Evolutionary conservation across 352 stramenopile species (phyloP).

Genomic region (Pythium apleroticum): DNA sequence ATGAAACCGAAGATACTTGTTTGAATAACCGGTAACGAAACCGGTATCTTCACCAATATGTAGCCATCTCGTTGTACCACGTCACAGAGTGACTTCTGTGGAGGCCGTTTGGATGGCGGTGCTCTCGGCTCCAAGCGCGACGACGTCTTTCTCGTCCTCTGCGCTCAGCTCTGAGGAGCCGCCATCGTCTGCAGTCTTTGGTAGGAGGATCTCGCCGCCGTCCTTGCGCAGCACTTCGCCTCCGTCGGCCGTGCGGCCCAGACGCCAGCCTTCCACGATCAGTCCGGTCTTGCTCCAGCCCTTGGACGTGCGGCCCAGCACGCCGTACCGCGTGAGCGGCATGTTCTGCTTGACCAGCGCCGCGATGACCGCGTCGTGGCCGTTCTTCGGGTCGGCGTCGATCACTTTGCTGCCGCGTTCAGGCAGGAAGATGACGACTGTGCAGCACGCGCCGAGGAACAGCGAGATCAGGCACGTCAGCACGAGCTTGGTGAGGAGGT

Average conservation of each 20-base stretch:
- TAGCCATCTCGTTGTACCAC: background rate
- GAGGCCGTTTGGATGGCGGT: background rate
- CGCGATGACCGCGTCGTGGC: slow-evolving; percentile 40
- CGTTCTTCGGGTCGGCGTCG: slow-evolving; percentile 27
- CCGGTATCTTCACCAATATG: background rate
- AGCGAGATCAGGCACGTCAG: slow-evolving; percentile 27
- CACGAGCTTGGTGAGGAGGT: slow-evolving; percentile 21
- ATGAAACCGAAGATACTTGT: background rate
- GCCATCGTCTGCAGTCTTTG: slow-evolving; percentile 10
- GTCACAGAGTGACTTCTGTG: slow-evolving; percentile 5
- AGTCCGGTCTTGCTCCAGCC: slow-evolving; percentile 45
- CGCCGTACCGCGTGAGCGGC: slow-evolving; percentile 44
- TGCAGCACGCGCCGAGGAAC: slow-evolving; percentile 29
- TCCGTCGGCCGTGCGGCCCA: slow-evolving; percentile 32
- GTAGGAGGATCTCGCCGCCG: slow-evolving; percentile 45
- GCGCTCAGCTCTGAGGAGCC: background rate
- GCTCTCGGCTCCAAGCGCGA: background rate
- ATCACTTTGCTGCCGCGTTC: slow-evolving; percentile 35
- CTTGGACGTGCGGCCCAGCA: slow-evolving; percentile 41
- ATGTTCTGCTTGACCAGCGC: slow-evolving; percentile 50
- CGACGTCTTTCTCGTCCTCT: background rate
- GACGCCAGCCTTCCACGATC: slow-evolving; percentile 45
- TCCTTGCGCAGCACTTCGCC: slow-evolving; percentile 43
- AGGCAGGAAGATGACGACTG: slow-evolving; percentile 29
- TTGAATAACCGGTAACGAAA: background rate